phyloP scores from a whole-genome alignment of 768 basidiomycete species.

The Leccinum subgranulosum region DNA sequence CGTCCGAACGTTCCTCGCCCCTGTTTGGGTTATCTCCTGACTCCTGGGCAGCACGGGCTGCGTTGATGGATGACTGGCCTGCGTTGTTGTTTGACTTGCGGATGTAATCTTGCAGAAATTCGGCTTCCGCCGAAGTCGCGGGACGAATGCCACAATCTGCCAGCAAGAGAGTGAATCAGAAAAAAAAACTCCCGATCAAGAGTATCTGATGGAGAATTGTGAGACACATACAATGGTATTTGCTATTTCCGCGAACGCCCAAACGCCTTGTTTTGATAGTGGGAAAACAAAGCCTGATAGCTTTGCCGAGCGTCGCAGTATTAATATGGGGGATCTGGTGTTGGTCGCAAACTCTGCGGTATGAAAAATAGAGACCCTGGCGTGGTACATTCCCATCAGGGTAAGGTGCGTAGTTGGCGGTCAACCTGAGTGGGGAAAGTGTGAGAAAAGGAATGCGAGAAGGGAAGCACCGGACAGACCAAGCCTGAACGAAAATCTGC shows the following conservation, averaged over 20 bases:
- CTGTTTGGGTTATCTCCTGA: constrained; percentile 57
- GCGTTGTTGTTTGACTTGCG: constrained; percentile 88
- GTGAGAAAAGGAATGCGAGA: constrained; percentile 18
- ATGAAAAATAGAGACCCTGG: constrained; percentile 92
- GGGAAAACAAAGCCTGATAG: constrained; percentile 89
- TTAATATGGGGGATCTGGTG: constrained; percentile 94
- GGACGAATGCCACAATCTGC: constrained; percentile 90
- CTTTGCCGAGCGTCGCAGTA: constrained; percentile 93
- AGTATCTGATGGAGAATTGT: constrained; percentile 31
- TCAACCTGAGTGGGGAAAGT: constrained; percentile 56
- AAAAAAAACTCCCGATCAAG: constrained; percentile 28
- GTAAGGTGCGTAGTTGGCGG: constrained; percentile 86
- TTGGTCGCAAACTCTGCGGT: constrained; percentile 86
- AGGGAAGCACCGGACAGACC: constrained; percentile 48
- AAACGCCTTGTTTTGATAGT: constrained; percentile 93
- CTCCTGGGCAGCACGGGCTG: constrained; percentile 69
- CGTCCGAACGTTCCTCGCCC: constrained; percentile 72
- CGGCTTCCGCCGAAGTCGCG: constrained; percentile 86
- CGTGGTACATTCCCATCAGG: constrained; percentile 92
- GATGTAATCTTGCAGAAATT: constrained; percentile 90
- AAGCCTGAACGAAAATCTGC: constrained; percentile 91
- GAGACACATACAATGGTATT: constrained; percentile 82
- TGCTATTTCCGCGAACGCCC: constrained; percentile 91
- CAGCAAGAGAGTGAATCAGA: constrained; percentile 25
- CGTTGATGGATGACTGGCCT: constrained; percentile 70